Evolutionary conservation across 495 filamentous ascomycete species (phyloP).

Genomic region (Oleoguttula mirabilis): DNA sequence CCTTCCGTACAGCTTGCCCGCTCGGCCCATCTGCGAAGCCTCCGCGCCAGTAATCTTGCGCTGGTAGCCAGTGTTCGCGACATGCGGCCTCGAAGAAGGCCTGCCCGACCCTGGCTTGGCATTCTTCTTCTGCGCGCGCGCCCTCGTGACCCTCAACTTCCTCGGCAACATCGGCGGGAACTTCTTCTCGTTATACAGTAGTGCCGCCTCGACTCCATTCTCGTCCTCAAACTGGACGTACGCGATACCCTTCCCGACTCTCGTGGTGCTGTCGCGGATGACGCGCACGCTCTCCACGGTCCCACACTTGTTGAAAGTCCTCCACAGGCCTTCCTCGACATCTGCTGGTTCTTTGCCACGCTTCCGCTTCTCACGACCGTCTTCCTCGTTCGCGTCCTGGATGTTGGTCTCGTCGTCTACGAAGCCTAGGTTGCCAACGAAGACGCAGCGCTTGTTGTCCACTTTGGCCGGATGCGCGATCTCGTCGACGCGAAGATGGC

Average conservation of each 20-base stretch:
- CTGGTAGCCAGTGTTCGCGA: slow-evolving; percentile 36
- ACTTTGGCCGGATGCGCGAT: slow-evolving; percentile 74
- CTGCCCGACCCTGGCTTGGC: slow-evolving; percentile 24
- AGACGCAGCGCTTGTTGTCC: slow-evolving; percentile 82
- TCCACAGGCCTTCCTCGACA: slow-evolving; percentile 92
- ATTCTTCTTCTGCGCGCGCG: slow-evolving; percentile 65
- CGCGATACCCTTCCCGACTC: slow-evolving; percentile 93
- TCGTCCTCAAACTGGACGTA: slow-evolving; percentile 93
- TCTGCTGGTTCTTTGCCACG: slow-evolving; percentile 60
- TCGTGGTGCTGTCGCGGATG: slow-evolving; percentile 75
- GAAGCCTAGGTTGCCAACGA: slow-evolving; percentile 92
- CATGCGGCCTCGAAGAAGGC: slow-evolving; percentile 32
- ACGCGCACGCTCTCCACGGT: slow-evolving; percentile 87
- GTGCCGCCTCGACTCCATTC: slow-evolving; percentile 76
- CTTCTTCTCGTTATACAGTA: slow-evolving; percentile 77
- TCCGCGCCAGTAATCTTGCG: slow-evolving; percentile 54
- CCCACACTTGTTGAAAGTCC: slow-evolving; percentile 60
- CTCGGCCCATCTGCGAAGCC: slow-evolving; percentile 65
- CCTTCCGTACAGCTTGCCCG: slow-evolving; percentile 68
- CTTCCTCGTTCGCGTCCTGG: slow-evolving; percentile 41
- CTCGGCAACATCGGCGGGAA: slow-evolving; percentile 87
- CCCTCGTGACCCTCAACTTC: slow-evolving; percentile 71
- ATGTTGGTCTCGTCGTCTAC: slow-evolving; percentile 69
- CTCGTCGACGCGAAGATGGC: slow-evolving; percentile 81
- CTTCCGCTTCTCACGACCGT: slow-evolving; percentile 43